These are phyloP conservation scores for Dictyostelium intermedium DNA, from an alignment of 78 protist species.

Conservation along the genomic window DNA sequence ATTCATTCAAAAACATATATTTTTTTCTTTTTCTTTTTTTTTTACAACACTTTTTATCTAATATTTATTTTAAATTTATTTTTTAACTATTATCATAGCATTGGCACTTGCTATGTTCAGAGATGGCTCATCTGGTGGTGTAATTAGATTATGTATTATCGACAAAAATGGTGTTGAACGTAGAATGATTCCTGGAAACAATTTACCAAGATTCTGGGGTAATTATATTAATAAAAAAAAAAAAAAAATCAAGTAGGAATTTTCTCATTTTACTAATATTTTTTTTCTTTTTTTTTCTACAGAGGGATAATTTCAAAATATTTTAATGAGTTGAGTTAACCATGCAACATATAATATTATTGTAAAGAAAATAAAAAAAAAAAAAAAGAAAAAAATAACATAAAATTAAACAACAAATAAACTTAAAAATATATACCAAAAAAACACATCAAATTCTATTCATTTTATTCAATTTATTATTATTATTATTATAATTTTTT, in stretches of 20 bases:
- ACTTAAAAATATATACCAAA: neutral
- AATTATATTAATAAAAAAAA: neutral
- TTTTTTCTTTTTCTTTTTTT: neutral
- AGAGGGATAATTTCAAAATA: neutral
- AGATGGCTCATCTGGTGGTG: conserved; percentile 99
- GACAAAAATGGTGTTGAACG: conserved; percentile 87
- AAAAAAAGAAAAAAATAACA: too few relatives aligned
- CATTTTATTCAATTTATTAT: too few relatives aligned
- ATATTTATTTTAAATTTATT: neutral
- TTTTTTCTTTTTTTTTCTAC: neutral
- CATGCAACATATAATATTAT: neutral
- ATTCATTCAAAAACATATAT: neutral
- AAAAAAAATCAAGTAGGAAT: too few relatives aligned
- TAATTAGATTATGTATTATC: conserved; percentile 92
- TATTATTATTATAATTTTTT: too few relatives aligned
- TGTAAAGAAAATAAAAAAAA: neutral
- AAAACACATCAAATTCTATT: too few relatives aligned
- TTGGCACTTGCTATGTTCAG: conserved; percentile 96
- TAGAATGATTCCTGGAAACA: conserved; percentile 75
- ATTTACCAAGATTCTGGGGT: conserved; percentile 80
- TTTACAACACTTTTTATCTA: neutral
- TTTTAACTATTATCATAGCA: conserved; percentile 49
- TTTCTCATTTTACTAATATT: neutral
- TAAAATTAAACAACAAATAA: neutral
- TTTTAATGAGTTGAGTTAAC: neutral